Percentiles rank a stretch among this genome's conserved stretches.
phyloP scores from a whole-genome alignment of 2,329 filamentous ascomycete genomes.

The Graphiopsis chlorocephala region DNA sequence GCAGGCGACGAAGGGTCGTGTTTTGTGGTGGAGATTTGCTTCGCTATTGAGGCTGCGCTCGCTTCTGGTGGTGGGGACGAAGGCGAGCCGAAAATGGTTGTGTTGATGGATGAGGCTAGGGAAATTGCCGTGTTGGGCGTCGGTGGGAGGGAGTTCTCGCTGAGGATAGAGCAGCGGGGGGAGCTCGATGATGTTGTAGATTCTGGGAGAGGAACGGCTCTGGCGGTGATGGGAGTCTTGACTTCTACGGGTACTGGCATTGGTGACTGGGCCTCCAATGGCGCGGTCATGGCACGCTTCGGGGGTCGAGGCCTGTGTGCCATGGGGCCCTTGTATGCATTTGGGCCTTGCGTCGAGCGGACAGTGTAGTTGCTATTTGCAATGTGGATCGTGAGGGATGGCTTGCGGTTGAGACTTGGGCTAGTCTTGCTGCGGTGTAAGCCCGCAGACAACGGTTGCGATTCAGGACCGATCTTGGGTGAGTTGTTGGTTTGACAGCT shows the following conservation, averaged over 20 bases:
- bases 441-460: background rate
- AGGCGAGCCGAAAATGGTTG: slow-evolving; percentile 13
- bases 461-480: background rate
- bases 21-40: background rate
- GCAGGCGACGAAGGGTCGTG: background rate
- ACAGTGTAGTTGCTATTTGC: slow-evolving; percentile 19
- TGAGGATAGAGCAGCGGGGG: background rate
- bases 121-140: slow-evolving; percentile 12
- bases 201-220: background rate
- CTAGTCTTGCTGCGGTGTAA: slow-evolving; percentile 9
- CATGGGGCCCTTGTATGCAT: slow-evolving; percentile 21
- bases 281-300: slow-evolving; percentile 14
- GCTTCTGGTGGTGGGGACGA: background rate
- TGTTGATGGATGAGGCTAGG: slow-evolving; percentile 5
- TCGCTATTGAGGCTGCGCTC: background rate
- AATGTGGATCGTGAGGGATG: slow-evolving; percentile 25
- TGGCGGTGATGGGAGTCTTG: slow-evolving; percentile 5
- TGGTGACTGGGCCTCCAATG: background rate
- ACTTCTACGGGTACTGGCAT: slow-evolving; percentile 8
- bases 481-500: background rate
- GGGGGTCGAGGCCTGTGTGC: slow-evolving; percentile 3
- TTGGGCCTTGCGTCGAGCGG: slow-evolving; percentile 16
- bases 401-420: slow-evolving; percentile 27
- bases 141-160: slow-evolving; percentile 13
- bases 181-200: slow-evolving; percentile 1